Evolutionary conservation across 257 asterid species (phyloP).

Genomic region (Capsicum baccatum): DNA sequence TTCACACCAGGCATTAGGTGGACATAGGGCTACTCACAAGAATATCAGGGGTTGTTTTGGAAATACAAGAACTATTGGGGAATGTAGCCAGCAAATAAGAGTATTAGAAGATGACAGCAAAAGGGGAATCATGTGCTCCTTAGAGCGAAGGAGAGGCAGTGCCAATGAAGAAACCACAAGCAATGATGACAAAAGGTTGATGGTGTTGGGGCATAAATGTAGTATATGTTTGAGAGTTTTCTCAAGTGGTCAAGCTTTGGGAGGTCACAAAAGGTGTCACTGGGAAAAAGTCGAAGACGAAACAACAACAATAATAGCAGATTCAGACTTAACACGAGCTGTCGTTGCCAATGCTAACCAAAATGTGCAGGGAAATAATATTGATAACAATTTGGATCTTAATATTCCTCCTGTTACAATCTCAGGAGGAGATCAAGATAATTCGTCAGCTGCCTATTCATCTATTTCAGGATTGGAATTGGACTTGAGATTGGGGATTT

Average conservation of each 20-base stretch:
- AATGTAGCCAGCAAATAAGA: conserved; percentile 5
- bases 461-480: conserved; percentile 38
- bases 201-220: conserved; percentile 53
- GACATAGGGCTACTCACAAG: conserved; percentile 87
- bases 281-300: conserved; percentile 58
- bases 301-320: neutral
- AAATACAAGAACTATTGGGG: conserved; percentile 49
- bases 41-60: conserved; percentile 91
- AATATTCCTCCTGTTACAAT: conserved; percentile 43
- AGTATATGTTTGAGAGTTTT: conserved; percentile 71
- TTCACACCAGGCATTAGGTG: conserved; percentile 84
- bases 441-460: conserved; percentile 34
- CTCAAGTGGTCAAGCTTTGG: conserved; percentile 75
- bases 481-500: conserved; percentile 71
- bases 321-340: conserved; percentile 32
- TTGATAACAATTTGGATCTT: conserved; percentile 32
- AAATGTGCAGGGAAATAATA: conserved; percentile 27
- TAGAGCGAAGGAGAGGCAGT: conserved; percentile 25
- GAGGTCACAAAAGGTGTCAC: conserved; percentile 87
- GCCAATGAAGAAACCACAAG: conserved; percentile 10
- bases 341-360: conserved; percentile 18
- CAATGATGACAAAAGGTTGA: conserved; percentile 25
- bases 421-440: conserved; percentile 35
- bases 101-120: conserved; percentile 26
- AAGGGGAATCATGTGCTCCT: neutral